Base-by-base conservation (phyloP, 2,329 filamentous ascomycete species). In the Diaporthe batatas region DNA sequence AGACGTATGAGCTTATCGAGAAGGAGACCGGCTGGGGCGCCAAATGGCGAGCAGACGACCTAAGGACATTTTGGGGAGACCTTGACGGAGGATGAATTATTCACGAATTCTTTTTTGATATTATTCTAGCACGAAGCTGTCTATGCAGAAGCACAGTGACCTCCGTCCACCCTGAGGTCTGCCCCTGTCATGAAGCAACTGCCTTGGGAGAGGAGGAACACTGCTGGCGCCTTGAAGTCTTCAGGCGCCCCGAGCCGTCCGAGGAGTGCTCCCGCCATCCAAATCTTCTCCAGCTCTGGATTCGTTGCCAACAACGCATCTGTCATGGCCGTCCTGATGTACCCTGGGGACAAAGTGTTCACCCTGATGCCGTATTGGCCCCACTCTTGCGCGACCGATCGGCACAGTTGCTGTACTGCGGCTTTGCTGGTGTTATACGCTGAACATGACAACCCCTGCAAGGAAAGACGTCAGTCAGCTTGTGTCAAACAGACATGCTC, bases 401-500 rank as follows among this genome's bases (percentile, higher is more conserved):
- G 86, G 25, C 83, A 87, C 58, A 91, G 84, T 77, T 91, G 89
- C 68, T 90, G 85, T 0, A 91, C 89, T 21, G 87, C 90, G 12
- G 88, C 89, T 80, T 91, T 91, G 47, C 86, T 89, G 29, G 89
- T 85, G 79, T 91, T 91, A 82, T 91, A 91, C 42, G 89, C 90
- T 6, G 89, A 85, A n/a, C 89, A 91, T 53, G 88, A 89, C 51
- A 91, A 81, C 18, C 90, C 90, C 90, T 91, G 34, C 68, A 8
- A 18, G 6, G n/a, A 14, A 53, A 8, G 21, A 6, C 6, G 62
- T 67, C 62, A 67, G 62, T 67, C 62, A 67, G 62, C 23, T 21
- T 39, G 23, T 36, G 47, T 25, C 7, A 25, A 32, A 12, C 14
- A 53, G 47, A 14, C 21, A 1, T 3, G 0, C 7, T 39, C 29